These are phyloP conservation scores for Marasmius sp. DNA, from an alignment of 1,284 basidiomycete species.

Conservation along the genomic window DNA sequence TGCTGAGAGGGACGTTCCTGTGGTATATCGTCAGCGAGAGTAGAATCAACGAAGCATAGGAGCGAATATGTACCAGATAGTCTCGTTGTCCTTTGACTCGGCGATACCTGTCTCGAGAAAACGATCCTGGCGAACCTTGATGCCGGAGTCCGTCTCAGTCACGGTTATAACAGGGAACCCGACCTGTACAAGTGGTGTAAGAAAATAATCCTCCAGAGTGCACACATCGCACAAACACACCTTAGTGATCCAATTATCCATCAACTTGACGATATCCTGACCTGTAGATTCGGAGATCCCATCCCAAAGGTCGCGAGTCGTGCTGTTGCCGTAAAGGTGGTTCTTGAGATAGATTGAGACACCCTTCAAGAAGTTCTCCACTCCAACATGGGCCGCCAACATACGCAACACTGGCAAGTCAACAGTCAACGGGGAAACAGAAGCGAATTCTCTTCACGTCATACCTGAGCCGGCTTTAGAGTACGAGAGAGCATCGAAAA, in stretches of 20 bases:
- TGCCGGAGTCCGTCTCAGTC: constrained; percentile 70
- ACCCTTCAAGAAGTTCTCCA: constrained; percentile 87
- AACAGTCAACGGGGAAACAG: constrained; percentile 8
- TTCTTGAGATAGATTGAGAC: constrained; percentile 93
- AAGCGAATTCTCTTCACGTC: constrained; percentile 10
- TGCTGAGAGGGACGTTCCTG: constrained; percentile 80
- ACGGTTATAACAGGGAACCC: constrained; percentile 91
- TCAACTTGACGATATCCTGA: constrained; percentile 74
- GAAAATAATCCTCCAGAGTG: not conserved
- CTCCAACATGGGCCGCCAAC: constrained; percentile 87
- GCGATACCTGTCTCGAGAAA: constrained; percentile 88
- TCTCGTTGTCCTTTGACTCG: constrained; percentile 84
- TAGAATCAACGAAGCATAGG: constrained; percentile 3
- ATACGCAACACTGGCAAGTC: constrained; percentile 79
- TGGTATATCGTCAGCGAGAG: not conserved
- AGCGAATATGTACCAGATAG: constrained; percentile 68
- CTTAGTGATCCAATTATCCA: constrained; percentile 93
- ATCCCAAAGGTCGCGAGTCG: constrained; percentile 89
- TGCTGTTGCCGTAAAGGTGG: constrained; percentile 75
- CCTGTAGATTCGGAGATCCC: constrained; percentile 59
- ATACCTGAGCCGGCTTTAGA: constrained; percentile 82
- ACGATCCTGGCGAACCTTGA: constrained; percentile 85
- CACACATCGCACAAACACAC: constrained; percentile 35
- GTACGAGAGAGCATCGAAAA: constrained; percentile 86
- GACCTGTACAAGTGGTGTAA: constrained; percentile 40